These are phyloP conservation scores for Canna indica DNA, from an alignment of 176 grass and related monocot genomes.

Conservation along the genomic window DNA sequence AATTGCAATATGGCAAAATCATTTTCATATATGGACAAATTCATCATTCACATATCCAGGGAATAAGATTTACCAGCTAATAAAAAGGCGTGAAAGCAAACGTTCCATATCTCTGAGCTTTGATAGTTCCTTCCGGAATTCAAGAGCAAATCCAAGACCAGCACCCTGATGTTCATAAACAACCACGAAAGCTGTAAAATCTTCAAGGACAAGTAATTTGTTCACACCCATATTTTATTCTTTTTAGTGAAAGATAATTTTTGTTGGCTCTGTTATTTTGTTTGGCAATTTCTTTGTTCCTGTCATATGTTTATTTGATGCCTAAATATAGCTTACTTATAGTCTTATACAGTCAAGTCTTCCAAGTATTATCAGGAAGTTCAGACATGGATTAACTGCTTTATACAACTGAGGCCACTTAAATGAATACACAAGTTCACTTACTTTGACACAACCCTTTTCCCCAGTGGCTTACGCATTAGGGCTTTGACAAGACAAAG, in stretches of 20 bases:
- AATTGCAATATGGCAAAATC: neutral
- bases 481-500: too few relatives aligned
- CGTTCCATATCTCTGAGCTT: slow-evolving; percentile 86
- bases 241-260: neutral
- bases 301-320: neutral
- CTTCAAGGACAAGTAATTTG: neutral
- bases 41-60: slow-evolving; percentile 3
- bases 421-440: neutral
- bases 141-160: slow-evolving; percentile 41
- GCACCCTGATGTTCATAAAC: slow-evolving; percentile 32
- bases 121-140: slow-evolving; percentile 67
- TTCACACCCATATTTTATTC: too few relatives aligned
- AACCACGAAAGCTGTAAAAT: neutral
- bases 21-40: neutral
- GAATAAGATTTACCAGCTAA: slow-evolving; percentile 56
- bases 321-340: neutral
- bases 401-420: too few relatives aligned
- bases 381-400: too few relatives aligned
- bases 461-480: neutral
- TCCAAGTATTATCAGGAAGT: too few relatives aligned
- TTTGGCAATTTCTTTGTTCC: neutral
- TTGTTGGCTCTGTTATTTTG: neutral
- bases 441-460: neutral
- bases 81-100: slow-evolving; percentile 74
- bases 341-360: too few relatives aligned